Evolutionary conservation across 2,329 filamentous ascomycete species (phyloP), one percentile per base, ranked within the genome.

Genomic region (Fusarium sp.): DNA sequence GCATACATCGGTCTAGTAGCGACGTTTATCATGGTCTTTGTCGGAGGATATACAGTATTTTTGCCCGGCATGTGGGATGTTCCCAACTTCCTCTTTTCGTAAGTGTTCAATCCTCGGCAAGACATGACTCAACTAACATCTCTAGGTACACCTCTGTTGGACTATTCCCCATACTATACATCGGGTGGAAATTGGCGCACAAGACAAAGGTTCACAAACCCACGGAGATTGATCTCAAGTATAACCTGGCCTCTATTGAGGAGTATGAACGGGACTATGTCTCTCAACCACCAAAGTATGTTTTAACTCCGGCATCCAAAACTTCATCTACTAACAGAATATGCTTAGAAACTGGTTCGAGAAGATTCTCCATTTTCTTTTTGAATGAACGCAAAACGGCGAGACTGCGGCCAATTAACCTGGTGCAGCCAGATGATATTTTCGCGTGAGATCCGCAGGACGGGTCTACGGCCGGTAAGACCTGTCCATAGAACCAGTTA

Each of bases 1-100:
- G 91, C 92, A 1, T 94, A 86, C 75, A 88, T 89, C 49, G 89
- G 88, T 0, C 79, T 93, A 8, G 76, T 81, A 0, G 88, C 86
- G 28, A 91, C 89, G 2, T 86, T 87, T 49, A 77, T 91, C 67
- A 94, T 95, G 89, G 86, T 89, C 0, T 88, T 94, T 70, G 88
- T 94, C 2, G 88, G 90, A 10, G 92, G 92, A 0, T 95, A 94
- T 67, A 85, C 89, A 0, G 91, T 94, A 2, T 96, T 95, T 72
- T 76, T 94, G 45, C 89, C 90, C 0, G 82, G 85, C 1, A 83
- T 85, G 6, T 95, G 91, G 92, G 84, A 88, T 62, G 75, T 91
- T 0, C 85, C 89, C 8, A 88, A 86, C 8, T 96, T 95, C 76
- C 78, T 95, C 30, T 93, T 93, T 77, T 91, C 89, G 78, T 88